phyloP scores from a whole-genome alignment of 306 rosid species.

The Styphnolobium japonicum region DNA sequence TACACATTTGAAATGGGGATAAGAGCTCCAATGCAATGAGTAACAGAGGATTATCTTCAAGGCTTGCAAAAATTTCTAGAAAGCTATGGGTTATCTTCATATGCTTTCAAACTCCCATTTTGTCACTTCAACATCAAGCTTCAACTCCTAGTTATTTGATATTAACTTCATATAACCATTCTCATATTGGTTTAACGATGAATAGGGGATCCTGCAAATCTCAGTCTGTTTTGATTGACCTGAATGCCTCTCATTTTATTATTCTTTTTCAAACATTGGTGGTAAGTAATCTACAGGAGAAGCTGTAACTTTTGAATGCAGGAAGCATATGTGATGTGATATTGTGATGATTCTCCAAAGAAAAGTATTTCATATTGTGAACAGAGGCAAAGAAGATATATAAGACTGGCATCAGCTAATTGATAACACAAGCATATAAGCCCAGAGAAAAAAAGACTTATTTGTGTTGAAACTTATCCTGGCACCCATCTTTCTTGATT shows the following conservation, averaged over 20 bases:
- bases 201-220: not conserved
- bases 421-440: not conserved
- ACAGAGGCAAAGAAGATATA: not conserved
- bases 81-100: not conserved
- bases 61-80: not conserved
- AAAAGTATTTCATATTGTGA: not conserved
- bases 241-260: not conserved
- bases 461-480: not conserved
- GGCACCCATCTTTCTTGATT: not conserved
- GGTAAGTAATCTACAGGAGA: not conserved
- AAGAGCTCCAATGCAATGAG: too few species aligned
- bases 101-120: not conserved
- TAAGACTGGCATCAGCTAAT: not conserved
- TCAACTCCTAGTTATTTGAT: not conserved
- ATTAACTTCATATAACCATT: not conserved
- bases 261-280: not conserved
- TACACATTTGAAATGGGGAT: too few species aligned
- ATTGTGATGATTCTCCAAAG: not conserved
- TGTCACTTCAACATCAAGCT: not conserved
- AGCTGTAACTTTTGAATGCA: not conserved
- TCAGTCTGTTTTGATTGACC: not conserved
- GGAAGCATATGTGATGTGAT: not conserved
- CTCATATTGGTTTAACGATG: not conserved
- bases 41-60: too few species aligned
- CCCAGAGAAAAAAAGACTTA: not conserved